These are phyloP conservation scores for Batkoa obscura DNA, from an alignment of 371 early-diverging fungal genomes.

Conservation along the genomic window DNA sequence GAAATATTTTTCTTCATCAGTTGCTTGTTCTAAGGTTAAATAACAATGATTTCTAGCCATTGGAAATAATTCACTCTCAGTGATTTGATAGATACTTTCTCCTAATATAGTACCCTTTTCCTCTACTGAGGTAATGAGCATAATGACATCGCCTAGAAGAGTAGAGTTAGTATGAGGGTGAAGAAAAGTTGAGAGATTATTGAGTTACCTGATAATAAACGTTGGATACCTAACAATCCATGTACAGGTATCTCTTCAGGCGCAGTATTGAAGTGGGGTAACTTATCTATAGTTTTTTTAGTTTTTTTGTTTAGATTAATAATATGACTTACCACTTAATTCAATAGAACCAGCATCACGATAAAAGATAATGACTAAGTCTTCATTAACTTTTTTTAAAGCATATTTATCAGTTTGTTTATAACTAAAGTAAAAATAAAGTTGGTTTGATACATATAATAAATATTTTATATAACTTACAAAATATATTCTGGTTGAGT, in stretches of 20 bases:
- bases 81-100: constrained; percentile 50
- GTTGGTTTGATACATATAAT: background rate
- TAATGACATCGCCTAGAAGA: constrained; percentile 50
- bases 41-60: constrained; percentile 27
- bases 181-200: background rate
- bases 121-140: constrained; percentile 40
- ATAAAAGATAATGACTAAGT: background rate
- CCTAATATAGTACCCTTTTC: constrained; percentile 35
- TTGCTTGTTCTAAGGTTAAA: constrained; percentile 34
- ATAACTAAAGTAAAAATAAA: background rate
- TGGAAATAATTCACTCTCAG: constrained; percentile 50
- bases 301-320: no score
- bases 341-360: constrained; percentile 6
- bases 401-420: background rate
- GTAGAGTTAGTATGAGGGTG: background rate
- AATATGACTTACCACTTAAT: background rate
- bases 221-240: constrained; percentile 57
- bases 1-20: constrained; percentile 60
- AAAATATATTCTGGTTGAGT: background rate
- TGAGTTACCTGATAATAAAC: constrained; percentile 40
- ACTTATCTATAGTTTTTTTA: background rate
- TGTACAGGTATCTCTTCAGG: constrained; percentile 18
- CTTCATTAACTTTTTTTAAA: background rate
- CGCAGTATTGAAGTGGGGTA: background rate
- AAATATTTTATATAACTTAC: background rate